phyloP scores from a whole-genome alignment of 345 rosid genomes.

The Viola odorata region DNA sequence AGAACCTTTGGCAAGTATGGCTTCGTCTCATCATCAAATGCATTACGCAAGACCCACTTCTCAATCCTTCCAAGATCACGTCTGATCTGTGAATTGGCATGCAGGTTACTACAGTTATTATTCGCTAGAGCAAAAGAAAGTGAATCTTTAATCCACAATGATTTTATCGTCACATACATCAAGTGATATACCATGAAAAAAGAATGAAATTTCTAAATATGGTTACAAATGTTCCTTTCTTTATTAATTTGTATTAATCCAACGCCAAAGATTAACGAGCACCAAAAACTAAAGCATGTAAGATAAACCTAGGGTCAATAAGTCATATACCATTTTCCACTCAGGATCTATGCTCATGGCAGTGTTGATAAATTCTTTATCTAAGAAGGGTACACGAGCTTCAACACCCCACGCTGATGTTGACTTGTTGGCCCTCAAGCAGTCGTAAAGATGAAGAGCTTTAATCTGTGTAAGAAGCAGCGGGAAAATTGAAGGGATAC shows the following conservation, averaged over 20 bases:
- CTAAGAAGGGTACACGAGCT: slow-evolving; percentile 88
- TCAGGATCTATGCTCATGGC: slow-evolving; percentile 85
- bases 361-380: slow-evolving; percentile 55
- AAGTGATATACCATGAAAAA: neutral
- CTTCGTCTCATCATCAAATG: slow-evolving; percentile 66
- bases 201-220: neutral
- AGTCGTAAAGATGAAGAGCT: slow-evolving; percentile 81
- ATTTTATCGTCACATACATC: neutral
- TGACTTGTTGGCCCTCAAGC: slow-evolving; percentile 82
- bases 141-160: slow-evolving; percentile 1
- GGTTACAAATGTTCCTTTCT: no score
- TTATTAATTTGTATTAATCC: no score
- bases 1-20: slow-evolving; percentile 78
- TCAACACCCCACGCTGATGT: slow-evolving; percentile 92
- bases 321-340: slow-evolving; percentile 65
- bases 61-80: slow-evolving; percentile 76
- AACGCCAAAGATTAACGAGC: no score
- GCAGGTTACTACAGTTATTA: neutral
- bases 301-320: slow-evolving; percentile 1
- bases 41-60: slow-evolving; percentile 81
- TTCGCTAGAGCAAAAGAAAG: neutral
- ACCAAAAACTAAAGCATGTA: neutral
- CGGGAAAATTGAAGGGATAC: slow-evolving; percentile 9
- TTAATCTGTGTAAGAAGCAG: slow-evolving; percentile 50
- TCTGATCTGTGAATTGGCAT: slow-evolving; percentile 37